Conservation (phyloP, 2,329 filamentous ascomycete genomes). For the Pseudogymnoascus sp. region DNA sequence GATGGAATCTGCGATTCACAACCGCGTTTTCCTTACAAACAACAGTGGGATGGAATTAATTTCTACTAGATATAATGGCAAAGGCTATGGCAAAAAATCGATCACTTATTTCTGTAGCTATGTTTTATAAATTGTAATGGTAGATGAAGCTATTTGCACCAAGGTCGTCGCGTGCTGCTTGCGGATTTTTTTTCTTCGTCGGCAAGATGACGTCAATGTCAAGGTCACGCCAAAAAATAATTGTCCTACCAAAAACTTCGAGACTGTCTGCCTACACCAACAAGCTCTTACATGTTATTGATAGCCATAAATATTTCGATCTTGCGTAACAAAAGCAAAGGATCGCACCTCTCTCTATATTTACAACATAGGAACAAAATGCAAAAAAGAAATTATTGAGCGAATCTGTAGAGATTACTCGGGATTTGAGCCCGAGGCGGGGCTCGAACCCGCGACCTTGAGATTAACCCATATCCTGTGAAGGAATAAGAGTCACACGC, state of each 20-base stretch:
- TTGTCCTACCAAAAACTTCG: not conserved
- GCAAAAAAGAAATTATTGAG: not conserved
- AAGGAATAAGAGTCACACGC: constrained; percentile 55
- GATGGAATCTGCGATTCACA: too few species aligned
- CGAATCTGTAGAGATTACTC: constrained; percentile 8
- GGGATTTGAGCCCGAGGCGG: constrained; percentile 7
- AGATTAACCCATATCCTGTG: not conserved
- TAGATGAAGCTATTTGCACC: not conserved
- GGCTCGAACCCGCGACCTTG: constrained; percentile 9
- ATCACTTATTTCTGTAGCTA: too few species aligned
- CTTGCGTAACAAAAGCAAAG: not conserved
- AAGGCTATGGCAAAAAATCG: constrained; percentile 10
- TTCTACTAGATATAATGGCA: not conserved
- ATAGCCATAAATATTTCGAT: too few species aligned
- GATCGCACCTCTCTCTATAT: too few species aligned
- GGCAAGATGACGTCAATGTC: not conserved
- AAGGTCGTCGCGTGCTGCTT: not conserved
- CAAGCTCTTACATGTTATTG: too few species aligned
- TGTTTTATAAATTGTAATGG: not conserved
- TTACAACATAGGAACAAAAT: not conserved
- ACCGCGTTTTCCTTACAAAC: too few species aligned
- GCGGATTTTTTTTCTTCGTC: not conserved
- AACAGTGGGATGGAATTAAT: too few species aligned
- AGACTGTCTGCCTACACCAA: not conserved
- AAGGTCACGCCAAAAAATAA: not conserved